These are phyloP conservation scores for Aspergillus haitiensis DNA, from an alignment of 495 filamentous ascomycete genomes.

Conservation along the genomic window DNA sequence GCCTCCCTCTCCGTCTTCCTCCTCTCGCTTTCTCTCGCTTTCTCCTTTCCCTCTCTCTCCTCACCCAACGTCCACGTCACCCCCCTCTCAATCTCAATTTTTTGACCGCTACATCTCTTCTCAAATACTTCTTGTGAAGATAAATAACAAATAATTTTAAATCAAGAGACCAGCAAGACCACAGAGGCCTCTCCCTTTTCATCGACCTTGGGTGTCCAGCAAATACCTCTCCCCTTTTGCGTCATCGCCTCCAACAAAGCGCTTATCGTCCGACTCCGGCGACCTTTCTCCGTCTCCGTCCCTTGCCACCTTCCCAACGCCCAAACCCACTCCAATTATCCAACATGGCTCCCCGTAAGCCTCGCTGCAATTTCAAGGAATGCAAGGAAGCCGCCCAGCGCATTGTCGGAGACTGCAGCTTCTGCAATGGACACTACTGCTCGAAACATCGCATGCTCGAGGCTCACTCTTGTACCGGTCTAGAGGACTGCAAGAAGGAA, in stretches of 20 bases:
- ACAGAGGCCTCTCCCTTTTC: constrained; percentile 14
- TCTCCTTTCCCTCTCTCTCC: constrained; percentile 20
- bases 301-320: constrained; percentile 14
- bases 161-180: no score
- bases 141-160: not conserved
- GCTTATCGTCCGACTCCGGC: constrained; percentile 25
- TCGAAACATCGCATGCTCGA: constrained; percentile 91
- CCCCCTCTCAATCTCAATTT: not conserved
- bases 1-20: constrained; percentile 18
- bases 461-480: constrained; percentile 86
- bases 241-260: constrained; percentile 38
- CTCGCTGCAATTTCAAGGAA: constrained; percentile 81
- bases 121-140: not conserved
- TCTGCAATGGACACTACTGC: constrained; percentile 92
- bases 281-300: constrained; percentile 11
- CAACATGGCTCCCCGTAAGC: constrained; percentile 70
- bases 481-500: constrained; percentile 97
- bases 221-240: constrained; percentile 23
- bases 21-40: constrained; percentile 27
- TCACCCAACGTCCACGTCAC: not conserved
- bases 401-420: constrained; percentile 94
- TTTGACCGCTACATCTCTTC: not conserved
- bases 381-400: constrained; percentile 83
- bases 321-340: constrained; percentile 23
- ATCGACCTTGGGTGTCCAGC: not conserved